These are phyloP conservation scores for Gossypium stocksii DNA, from an alignment of 345 rosid species.

Conservation along the genomic window DNA sequence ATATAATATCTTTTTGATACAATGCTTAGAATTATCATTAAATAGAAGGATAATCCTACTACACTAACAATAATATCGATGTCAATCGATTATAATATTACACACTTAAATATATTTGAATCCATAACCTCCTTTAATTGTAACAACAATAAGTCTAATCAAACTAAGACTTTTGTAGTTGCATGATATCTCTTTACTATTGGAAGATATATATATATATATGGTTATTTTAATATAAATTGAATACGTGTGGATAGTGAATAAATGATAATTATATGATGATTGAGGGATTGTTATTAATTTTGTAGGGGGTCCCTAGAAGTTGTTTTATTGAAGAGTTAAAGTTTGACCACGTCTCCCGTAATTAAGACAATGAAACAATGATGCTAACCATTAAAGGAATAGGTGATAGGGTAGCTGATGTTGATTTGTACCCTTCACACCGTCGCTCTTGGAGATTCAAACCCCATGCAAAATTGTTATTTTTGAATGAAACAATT, in stretches of 20 bases:
- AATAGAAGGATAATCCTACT: rapidly evolving
- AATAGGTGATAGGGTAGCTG: not conserved
- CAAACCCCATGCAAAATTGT: not conserved
- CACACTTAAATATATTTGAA: no score
- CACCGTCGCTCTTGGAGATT: not conserved
- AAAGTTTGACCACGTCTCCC: not conserved
- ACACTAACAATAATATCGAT: rapidly evolving
- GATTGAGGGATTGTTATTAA: not conserved
- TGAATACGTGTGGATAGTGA: not conserved
- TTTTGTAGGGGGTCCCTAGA: not conserved
- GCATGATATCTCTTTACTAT: not conserved
- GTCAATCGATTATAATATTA: no score
- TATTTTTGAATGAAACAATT: not conserved
- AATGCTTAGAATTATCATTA: no score
- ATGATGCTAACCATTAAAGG: not conserved
- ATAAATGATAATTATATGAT: not conserved
- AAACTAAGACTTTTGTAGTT: no score
- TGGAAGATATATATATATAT: not conserved
- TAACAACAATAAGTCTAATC: no score
- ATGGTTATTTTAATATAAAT: not conserved
- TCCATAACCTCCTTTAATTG: no score
- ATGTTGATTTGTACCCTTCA: not conserved
- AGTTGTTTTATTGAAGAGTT: not conserved
- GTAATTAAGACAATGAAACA: not conserved
- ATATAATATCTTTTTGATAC: no score